Conservation (phyloP, 306 rosid genomes). For the Albizia julibrissin region DNA sequence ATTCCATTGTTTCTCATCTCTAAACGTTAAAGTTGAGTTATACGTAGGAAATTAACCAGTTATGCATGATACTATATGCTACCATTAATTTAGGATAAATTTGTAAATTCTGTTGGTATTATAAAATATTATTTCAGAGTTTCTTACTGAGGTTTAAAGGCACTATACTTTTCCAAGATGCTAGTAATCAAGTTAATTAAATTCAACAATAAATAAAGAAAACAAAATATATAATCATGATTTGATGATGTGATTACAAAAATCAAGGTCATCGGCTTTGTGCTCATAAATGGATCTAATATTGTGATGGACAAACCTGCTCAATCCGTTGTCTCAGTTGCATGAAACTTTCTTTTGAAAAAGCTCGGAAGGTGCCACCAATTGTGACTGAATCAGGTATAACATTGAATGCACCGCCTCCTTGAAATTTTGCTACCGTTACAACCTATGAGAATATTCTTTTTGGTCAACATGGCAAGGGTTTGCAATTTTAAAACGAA, state of each 20-base stretch:
- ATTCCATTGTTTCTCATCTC: background rate
- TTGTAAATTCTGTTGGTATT: background rate
- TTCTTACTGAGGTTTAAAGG: background rate
- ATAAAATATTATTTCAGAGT: background rate
- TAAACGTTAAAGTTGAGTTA: background rate
- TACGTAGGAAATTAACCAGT: background rate
- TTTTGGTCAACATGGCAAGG: conserved; percentile 32
- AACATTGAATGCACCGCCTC: conserved; percentile 93
- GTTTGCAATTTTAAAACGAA: conserved; percentile 16
- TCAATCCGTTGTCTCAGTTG: conserved; percentile 68
- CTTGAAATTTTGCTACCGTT: conserved; percentile 85
- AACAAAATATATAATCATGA: conserved; percentile 10
- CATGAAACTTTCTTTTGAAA: conserved; percentile 56
- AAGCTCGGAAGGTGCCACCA: conserved; percentile 95
- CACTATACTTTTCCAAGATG: background rate
- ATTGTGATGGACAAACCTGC: conserved; percentile 53
- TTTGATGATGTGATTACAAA: background rate
- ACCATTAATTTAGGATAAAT: background rate
- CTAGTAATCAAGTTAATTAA: background rate
- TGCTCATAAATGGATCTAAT: conserved; percentile 2
- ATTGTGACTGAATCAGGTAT: conserved; percentile 94
- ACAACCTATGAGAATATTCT: conserved; percentile 58
- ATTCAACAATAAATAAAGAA: background rate
- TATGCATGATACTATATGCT: too few species aligned
- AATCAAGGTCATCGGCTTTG: conserved; percentile 15